Base-by-base conservation (phyloP, 1,284 basidiomycete genomes). In the Marasmius oreades region DNA sequence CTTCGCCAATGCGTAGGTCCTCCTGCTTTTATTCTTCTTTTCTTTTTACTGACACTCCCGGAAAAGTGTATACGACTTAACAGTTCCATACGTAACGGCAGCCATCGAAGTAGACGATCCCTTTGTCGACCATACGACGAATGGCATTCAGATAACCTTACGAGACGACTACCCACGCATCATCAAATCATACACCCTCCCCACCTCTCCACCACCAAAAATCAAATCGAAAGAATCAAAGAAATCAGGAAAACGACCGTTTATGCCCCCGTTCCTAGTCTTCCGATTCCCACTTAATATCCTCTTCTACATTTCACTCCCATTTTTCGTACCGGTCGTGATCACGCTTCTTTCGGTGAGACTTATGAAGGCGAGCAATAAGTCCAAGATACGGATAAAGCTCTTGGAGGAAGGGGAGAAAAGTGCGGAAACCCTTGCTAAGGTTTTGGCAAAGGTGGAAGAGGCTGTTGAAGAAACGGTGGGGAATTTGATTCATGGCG, bases 11-110 rank as follows among this genome's bases (percentile, higher is more conserved):
- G 78, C 82, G 78, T 81, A 55, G 65, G 78, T 26, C 26, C 34
- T 50, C 50, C 42, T 12, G 16, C 34, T 6, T 3, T n/a, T 23
- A 33, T 16, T 18, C 34, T 8, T 4, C 10, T 31, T 23, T 4
- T 23, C 28, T 22, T 10, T 22, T 16, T 18, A 12, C 12, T 8
- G 36, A 22, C 28, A 54, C 14, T n/a, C n/a, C n/a, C 28, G 10
- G 28, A 31, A 10, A 52, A 73, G 75, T 14, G 70, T 86, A 26
- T 81, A 86, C 61, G 87, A 89, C 61, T 55, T 73, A 18, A 87
- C 86, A 2, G 88, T 90, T 1, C 86, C 86, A 1, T 90, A 85
- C 62, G 68, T 81, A 14, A 82, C 84, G 3, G 82, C 83, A 1
- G 77, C 80, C 2, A 82, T 88, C 39, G 83, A 85, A 51, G 61